phyloP scores from a whole-genome alignment of 2,329 filamentous ascomycete genomes.

The Scytalidium sp. region DNA sequence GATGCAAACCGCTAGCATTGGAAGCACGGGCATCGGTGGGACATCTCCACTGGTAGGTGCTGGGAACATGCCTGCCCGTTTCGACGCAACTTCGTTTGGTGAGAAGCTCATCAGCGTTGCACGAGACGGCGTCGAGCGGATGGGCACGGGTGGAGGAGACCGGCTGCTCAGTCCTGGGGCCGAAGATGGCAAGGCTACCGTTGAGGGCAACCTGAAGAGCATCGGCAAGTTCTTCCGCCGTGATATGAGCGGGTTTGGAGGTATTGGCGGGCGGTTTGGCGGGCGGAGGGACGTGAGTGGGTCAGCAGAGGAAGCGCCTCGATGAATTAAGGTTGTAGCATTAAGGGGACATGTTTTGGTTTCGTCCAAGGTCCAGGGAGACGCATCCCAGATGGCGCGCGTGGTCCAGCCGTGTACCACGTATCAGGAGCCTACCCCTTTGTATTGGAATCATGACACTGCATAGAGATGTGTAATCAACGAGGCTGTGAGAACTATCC shows the following conservation, averaged over 20 bases:
- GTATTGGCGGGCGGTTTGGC: conserved; percentile 60
- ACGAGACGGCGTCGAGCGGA: conserved; percentile 75
- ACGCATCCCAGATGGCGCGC: not conserved
- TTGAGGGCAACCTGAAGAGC: conserved; percentile 93
- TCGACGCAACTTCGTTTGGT: conserved; percentile 79
- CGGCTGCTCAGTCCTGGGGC: conserved; percentile 24
- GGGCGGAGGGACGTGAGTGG: conserved; percentile 18
- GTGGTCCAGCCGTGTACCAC: conserved; percentile 1
- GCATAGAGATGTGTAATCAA: no score
- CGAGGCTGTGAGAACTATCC: no score
- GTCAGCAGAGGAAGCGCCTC: conserved; percentile 16
- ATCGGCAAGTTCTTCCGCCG: conserved; percentile 95
- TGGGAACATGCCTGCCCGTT: conserved; percentile 45
- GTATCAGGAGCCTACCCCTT: conserved; percentile 8
- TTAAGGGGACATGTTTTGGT: conserved; percentile 43
- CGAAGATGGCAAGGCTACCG: conserved; percentile 59
- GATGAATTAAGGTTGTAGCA: conserved; percentile 31
- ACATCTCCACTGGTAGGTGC: conserved; percentile 37
- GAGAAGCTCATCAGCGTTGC: conserved; percentile 87
- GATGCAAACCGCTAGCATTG: conserved; percentile 43
- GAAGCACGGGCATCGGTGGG: conserved; percentile 41
- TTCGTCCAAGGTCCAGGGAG: conserved; percentile 31
- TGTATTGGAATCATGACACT: no score
- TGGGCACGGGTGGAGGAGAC: conserved; percentile 45
- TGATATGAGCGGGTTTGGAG: conserved; percentile 75